These are phyloP conservation scores for Penicillium olsonii DNA, from an alignment of 2,329 filamentous ascomycete genomes.

Conservation along the genomic window DNA sequence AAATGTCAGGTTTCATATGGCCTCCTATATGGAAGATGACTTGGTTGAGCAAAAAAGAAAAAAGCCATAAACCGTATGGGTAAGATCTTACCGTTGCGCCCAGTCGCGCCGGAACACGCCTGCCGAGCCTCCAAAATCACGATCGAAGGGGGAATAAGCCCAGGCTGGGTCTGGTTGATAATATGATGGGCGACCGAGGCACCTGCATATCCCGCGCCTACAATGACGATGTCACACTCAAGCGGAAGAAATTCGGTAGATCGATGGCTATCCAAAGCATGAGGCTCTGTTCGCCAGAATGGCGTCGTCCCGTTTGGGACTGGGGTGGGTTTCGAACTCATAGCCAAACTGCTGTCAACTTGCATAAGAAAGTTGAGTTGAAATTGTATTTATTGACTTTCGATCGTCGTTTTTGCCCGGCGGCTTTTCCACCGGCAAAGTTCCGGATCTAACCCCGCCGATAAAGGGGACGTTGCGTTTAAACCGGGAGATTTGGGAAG, in stretches of 20 bases:
- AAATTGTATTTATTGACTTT: background rate
- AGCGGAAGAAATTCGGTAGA: conserved; percentile 40
- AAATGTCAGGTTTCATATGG: conserved; percentile 47
- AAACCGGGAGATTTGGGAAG: too few species aligned
- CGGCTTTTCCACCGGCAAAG: conserved; percentile 5
- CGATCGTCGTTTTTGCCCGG: background rate
- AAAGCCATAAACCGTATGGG: background rate
- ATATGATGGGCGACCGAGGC: conserved; percentile 45
- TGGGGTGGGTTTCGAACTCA: conserved; percentile 19
- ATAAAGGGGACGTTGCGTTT: background rate
- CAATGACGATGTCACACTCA: conserved; percentile 46
- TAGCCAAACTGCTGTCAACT: conserved; percentile 1
- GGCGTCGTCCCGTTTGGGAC: conserved; percentile 29
- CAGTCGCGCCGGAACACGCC: conserved; percentile 46
- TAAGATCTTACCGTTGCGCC: conserved; percentile 38
- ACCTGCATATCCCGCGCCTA: conserved; percentile 50
- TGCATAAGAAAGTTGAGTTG: background rate
- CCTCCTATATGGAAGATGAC: conserved; percentile 29
- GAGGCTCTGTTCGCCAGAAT: conserved; percentile 48
- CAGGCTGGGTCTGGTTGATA: conserved; percentile 23
- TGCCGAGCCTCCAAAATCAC: conserved; percentile 44
- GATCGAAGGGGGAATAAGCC: conserved; percentile 29
- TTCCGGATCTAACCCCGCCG: background rate
- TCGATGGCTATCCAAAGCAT: conserved; percentile 45
- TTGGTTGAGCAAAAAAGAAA: background rate